Conservation (phyloP, 1,139 yeast species). For the Lodderomyces pseudojiufengensis region DNA sequence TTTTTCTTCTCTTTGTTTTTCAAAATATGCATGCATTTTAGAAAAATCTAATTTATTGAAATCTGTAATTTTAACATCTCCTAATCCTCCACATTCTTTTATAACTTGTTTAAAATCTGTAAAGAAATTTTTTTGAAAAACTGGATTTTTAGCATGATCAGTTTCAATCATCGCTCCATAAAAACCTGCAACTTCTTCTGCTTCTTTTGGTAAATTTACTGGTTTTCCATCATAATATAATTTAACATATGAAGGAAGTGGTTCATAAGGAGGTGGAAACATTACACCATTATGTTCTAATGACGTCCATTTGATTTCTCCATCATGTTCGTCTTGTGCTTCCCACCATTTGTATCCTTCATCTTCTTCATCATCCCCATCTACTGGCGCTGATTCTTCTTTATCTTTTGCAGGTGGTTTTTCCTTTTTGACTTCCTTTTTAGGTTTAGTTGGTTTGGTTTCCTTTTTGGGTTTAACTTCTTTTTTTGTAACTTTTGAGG, state of each 20-base stretch:
- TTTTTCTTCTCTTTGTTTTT: conserved; percentile 66
- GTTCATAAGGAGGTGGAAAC: conserved; percentile 90
- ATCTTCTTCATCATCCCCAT: conserved; percentile 41
- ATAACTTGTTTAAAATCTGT: conserved; percentile 69
- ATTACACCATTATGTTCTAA: conserved; percentile 87
- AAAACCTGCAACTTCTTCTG: conserved; percentile 97
- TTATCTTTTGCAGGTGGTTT: conserved; percentile 8
- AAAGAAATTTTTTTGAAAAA: conserved; percentile 84
- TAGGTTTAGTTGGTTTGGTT: not conserved
- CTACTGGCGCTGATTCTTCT: conserved; percentile 48
- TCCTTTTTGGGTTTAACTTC: conserved; percentile 6
- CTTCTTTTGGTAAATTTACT: conserved; percentile 68
- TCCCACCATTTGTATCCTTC: conserved; percentile 86
- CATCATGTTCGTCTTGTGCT: conserved; percentile 57
- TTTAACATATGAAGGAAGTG: conserved; percentile 77
- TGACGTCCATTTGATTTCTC: conserved; percentile 74
- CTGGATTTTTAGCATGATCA: conserved; percentile 85
- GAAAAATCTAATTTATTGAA: conserved; percentile 77
- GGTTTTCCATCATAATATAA: conserved; percentile 73
- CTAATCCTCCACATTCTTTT: conserved; percentile 56
- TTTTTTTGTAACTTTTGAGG: conserved; percentile 7
- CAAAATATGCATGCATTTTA: conserved; percentile 70
- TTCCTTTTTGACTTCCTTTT: conserved; percentile 7
- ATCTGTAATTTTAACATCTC: conserved; percentile 44
- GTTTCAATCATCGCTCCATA: conserved; percentile 85